Percentiles rank a stretch among this genome's conserved stretches.
Conservation (phyloP, 2,329 filamentous ascomycete genomes). For the Fusarium staphyleae region DNA sequence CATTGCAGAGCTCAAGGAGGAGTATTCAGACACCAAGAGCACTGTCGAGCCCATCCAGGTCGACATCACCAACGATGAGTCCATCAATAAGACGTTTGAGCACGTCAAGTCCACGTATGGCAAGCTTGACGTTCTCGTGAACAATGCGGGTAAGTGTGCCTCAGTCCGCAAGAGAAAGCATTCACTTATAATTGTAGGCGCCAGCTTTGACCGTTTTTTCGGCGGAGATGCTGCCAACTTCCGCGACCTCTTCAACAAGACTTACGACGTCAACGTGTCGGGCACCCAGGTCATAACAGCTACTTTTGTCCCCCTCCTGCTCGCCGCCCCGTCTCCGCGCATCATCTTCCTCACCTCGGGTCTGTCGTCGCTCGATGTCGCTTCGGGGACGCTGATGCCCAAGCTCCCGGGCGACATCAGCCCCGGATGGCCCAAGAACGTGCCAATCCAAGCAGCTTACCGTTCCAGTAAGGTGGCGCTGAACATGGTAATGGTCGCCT, state of each 20-base stretch:
- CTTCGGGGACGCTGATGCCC: constrained; percentile 38
- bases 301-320: constrained; percentile 53
- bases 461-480: constrained; percentile 39
- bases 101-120: constrained; percentile 52
- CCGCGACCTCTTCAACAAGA: constrained; percentile 53
- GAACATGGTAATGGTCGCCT: constrained; percentile 50
- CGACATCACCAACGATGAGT: constrained; percentile 61
- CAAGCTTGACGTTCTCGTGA: constrained; percentile 60
- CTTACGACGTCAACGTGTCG: constrained; percentile 59
- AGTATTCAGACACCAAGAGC: constrained; percentile 51
- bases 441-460: constrained; percentile 45
- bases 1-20: constrained; percentile 49
- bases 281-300: constrained; percentile 53
- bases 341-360: constrained; percentile 58
- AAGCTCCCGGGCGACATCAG: constrained; percentile 35
- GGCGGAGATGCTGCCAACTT: constrained; percentile 36
- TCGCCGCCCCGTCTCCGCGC: constrained; percentile 51
- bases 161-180: fast-evolving
- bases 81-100: constrained; percentile 56
- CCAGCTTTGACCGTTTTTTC: constrained; percentile 50
- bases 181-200: constrained; percentile 44
- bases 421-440: constrained; percentile 59
- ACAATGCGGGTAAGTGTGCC: constrained; percentile 59
- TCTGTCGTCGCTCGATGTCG: constrained; percentile 49
- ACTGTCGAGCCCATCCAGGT: constrained; percentile 57